These are phyloP conservation scores for Neurospora sp. DNA, from an alignment of 495 filamentous ascomycete genomes.

Conservation along the genomic window DNA sequence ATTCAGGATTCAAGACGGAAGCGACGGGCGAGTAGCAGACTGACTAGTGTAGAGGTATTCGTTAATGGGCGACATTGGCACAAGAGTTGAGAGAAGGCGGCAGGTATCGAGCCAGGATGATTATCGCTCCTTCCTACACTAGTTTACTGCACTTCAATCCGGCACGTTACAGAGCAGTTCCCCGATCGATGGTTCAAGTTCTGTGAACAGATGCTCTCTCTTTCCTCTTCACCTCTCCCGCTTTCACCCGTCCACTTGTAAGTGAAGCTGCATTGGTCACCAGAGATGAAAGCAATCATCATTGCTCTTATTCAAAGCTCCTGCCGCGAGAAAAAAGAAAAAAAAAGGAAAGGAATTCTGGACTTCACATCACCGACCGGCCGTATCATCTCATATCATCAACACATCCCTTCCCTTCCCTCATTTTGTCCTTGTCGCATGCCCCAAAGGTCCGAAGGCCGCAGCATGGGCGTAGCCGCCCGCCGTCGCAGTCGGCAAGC, in stretches of 20 bases:
- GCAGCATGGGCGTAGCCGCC: background rate
- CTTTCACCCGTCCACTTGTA: background rate
- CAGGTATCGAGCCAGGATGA: too few species aligned
- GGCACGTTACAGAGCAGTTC: too few species aligned
- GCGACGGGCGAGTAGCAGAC: background rate
- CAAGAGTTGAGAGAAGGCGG: too few species aligned
- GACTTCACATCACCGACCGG: background rate
- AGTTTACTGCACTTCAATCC: too few species aligned
- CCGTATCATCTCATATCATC: background rate
- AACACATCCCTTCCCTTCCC: background rate
- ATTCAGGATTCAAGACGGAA: background rate
- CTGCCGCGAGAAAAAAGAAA: background rate
- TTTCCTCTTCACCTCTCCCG: background rate
- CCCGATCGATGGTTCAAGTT: too few species aligned
- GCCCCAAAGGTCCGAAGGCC: background rate
- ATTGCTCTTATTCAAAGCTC: background rate
- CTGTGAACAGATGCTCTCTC: background rate
- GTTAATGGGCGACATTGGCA: background rate
- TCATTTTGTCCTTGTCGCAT: background rate
- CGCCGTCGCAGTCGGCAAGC: background rate
- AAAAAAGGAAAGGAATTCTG: background rate
- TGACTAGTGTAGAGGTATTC: too few species aligned
- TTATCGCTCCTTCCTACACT: too few species aligned
- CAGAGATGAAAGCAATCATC: background rate
- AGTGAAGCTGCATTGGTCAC: background rate